Percentiles rank a stretch among this genome's conserved stretches.
Evolutionary conservation across 2,329 filamentous ascomycete genomes (phyloP).

Genomic region (Scleromitrula shiraiana): DNA sequence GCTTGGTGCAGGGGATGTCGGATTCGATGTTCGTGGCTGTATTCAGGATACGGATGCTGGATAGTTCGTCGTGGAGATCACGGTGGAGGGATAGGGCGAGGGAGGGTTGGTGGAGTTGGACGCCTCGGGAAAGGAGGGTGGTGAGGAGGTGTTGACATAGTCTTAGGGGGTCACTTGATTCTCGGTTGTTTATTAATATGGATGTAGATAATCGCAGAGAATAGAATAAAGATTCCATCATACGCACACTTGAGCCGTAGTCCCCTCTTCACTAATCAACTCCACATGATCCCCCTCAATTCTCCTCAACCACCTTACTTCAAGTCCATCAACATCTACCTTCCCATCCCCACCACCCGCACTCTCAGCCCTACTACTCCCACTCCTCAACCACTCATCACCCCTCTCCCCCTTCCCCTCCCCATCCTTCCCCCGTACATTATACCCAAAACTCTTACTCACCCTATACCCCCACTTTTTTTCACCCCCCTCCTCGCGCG

Average conservation of each 20-base stretch:
- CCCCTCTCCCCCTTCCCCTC: constrained; percentile 38
- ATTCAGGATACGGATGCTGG: constrained; percentile 43
- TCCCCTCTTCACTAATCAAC: constrained; percentile 51
- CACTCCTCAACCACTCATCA: constrained; percentile 60
- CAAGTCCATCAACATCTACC: constrained; percentile 17
- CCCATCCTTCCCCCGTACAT: constrained; percentile 29
- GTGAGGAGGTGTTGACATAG: constrained; percentile 59
- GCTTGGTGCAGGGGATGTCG: constrained; percentile 52
- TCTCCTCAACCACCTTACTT: constrained; percentile 52
- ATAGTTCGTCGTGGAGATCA: constrained; percentile 43
- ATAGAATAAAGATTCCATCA: neutral
- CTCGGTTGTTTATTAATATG: neutral
- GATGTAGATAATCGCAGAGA: neutral
- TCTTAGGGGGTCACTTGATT: constrained; percentile 51
- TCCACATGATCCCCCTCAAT: constrained; percentile 48
- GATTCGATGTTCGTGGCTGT: constrained; percentile 37
- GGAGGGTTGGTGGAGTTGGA: constrained; percentile 58
- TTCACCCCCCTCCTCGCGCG: constrained; percentile 14
- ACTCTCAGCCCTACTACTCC: constrained; percentile 31
- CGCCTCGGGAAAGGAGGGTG: constrained; percentile 49
- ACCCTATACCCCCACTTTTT: constrained; percentile 47
- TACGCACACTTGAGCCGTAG: constrained; percentile 56
- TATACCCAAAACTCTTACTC: constrained; percentile 40
- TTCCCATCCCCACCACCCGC: constrained; percentile 44
- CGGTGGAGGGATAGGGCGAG: constrained; percentile 43